A percentile compares a stretch with the other conserved stretches of the same genome.
phyloP scores from a whole-genome alignment of 371 early-diverging fungal genomes.

The Actinomucor elegans region DNA sequence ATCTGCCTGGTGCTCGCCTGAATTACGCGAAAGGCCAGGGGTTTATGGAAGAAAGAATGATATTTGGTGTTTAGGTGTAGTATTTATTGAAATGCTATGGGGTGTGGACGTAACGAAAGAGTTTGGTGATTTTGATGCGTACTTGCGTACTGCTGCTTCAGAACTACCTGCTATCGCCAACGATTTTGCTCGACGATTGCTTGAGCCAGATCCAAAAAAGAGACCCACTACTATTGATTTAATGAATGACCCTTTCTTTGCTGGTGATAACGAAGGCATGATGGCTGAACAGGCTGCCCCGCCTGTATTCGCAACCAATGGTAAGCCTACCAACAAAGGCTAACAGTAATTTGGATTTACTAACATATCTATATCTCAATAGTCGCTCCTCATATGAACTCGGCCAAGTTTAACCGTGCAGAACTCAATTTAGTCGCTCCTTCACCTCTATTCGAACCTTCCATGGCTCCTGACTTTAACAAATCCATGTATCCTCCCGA shows the following conservation, averaged over 20 bases:
- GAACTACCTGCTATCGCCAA: conserved; percentile 52
- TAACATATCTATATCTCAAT: too few species aligned
- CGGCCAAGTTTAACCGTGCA: not conserved
- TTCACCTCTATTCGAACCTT: conserved; percentile 11
- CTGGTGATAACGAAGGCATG: conserved; percentile 25
- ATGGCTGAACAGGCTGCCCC: conserved; percentile 16
- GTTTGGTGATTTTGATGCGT: conserved; percentile 56
- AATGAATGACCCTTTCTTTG: conserved; percentile 67
- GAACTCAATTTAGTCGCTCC: not conserved
- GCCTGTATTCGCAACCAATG: conserved; percentile 13
- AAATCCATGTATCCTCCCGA: conserved; percentile 10
- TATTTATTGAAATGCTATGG: conserved; percentile 74
- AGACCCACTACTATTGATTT: conserved; percentile 70
- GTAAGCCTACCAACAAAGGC: not conserved
- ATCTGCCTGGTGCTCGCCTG: conserved; percentile 57
- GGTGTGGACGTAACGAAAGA: conserved; percentile 60
- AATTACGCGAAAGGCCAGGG: conserved; percentile 56
- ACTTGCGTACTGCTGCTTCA: conserved; percentile 48
- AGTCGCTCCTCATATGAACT: conserved; percentile 19
- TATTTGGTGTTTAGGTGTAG: conserved; percentile 74
- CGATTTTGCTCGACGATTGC: conserved; percentile 53
- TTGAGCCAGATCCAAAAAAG: conserved; percentile 63
- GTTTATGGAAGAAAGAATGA: conserved; percentile 71
- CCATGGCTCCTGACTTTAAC: conserved; percentile 9
- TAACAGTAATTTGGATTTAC: too few species aligned